A percentile compares a stretch with the other conserved stretches of the same genome.
These are phyloP conservation scores for Entomophthora muscae DNA, from an alignment of 371 early-diverging fungal species.

Conservation along the genomic window DNA sequence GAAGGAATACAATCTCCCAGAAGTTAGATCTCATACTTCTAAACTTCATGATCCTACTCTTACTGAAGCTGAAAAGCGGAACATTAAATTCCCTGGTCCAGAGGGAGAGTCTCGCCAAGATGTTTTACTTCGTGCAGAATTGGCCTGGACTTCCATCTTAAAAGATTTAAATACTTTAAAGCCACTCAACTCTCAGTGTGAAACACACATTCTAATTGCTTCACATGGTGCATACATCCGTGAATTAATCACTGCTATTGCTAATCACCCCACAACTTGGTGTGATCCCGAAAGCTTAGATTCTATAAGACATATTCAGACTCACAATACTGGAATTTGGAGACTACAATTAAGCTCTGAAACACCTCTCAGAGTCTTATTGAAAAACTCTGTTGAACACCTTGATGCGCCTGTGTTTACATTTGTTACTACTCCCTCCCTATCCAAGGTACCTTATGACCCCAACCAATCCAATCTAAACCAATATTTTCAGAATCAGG, in stretches of 20 bases:
- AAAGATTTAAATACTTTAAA: not conserved
- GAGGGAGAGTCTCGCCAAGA: not conserved
- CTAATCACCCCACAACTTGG: not conserved
- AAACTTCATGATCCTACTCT: not conserved
- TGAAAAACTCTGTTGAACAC: not conserved
- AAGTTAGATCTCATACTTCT: not conserved
- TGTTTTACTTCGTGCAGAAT: not conserved
- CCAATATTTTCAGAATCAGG: too few species aligned
- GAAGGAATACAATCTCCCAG: not conserved
- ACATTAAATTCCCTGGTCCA: slow-evolving; percentile 3
- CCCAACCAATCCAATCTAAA: not conserved
- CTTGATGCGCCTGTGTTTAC: not conserved
- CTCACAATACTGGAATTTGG: not conserved
- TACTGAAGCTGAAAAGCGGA: not conserved
- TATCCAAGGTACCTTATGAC: not conserved
- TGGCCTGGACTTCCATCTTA: not conserved
- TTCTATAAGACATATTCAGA: not conserved
- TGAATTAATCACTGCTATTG: slow-evolving; percentile 1
- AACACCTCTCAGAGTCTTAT: not conserved
- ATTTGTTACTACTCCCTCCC: not conserved
- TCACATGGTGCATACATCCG: not conserved
- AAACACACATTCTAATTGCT: slow-evolving; percentile 2
- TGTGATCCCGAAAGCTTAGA: not conserved
- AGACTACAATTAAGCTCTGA: slow-evolving; percentile 2
- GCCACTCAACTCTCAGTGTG: not conserved